A percentile compares a stretch with the other conserved stretches of the same genome.
Evolutionary conservation across 2,329 filamentous ascomycete genomes (phyloP).

Genomic region (Pyrenophora seminiperda): DNA sequence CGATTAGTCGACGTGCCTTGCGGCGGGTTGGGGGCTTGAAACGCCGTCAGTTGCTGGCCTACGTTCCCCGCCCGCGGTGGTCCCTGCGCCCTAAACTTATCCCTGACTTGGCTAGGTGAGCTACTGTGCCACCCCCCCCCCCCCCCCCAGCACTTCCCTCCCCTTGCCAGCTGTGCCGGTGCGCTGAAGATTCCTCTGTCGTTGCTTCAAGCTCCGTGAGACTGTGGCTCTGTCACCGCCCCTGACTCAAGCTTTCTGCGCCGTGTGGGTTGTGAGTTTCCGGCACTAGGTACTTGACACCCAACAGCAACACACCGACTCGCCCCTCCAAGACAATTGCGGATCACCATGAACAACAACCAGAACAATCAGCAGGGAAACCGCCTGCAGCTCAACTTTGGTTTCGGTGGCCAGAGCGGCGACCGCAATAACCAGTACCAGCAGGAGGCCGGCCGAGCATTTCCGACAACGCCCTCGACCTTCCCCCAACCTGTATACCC

Average conservation of each 20-base stretch:
- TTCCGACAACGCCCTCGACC: constrained; percentile 81
- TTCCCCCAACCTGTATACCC: constrained; percentile 89
- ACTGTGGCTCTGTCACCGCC: constrained; percentile 15
- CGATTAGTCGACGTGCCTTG: neutral
- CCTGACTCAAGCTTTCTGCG: constrained; percentile 16
- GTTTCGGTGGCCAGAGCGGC: constrained; percentile 44
- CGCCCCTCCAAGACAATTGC: constrained; percentile 17
- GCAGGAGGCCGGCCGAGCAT: constrained; percentile 55
- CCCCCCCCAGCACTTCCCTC: constrained; percentile 20
- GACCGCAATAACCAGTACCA: constrained; percentile 48
- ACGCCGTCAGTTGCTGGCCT: constrained; percentile 5
- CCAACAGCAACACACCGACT: constrained; percentile 13
- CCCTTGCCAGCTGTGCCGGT: constrained; percentile 21
- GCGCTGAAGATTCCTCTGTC: constrained; percentile 23
- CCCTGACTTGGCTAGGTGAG: constrained; percentile 44
- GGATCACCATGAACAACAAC: constrained; percentile 45
- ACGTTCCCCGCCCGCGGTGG: constrained; percentile 13
- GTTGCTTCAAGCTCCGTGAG: constrained; percentile 21
- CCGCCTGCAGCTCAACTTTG: constrained; percentile 59
- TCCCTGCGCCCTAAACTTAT: constrained; percentile 22
- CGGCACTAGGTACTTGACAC: constrained; percentile 18
- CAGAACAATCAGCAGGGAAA: constrained; percentile 50
- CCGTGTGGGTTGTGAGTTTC: constrained; percentile 17
- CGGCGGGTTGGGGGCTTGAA: constrained; percentile 2
- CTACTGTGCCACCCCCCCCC: constrained; percentile 24